These are phyloP conservation scores for Myriosclerotinia scirpicola DNA, from an alignment of 2,329 filamentous ascomycete species.

Conservation along the genomic window DNA sequence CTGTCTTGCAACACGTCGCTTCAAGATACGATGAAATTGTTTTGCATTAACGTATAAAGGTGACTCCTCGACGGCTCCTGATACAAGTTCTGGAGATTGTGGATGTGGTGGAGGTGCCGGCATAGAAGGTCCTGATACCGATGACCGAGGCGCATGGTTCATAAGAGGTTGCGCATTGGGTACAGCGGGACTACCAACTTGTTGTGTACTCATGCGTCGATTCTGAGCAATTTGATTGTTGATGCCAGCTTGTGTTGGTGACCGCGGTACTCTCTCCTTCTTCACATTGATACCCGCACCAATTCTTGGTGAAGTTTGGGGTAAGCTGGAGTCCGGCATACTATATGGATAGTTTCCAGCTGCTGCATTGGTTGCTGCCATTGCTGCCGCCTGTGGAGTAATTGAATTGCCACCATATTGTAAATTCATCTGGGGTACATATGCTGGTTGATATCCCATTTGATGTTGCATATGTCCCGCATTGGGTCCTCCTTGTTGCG, in stretches of 20 bases:
- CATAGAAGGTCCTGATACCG: conserved; percentile 60
- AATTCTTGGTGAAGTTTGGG: conserved; percentile 76
- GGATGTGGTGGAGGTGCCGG: conserved; percentile 63
- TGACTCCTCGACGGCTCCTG: conserved; percentile 77
- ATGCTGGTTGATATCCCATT: conserved; percentile 79
- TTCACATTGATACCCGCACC: conserved; percentile 59
- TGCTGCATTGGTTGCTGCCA: conserved; percentile 88
- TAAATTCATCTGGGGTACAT: conserved; percentile 73
- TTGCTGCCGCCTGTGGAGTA: conserved; percentile 73
- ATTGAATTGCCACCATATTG: conserved; percentile 81
- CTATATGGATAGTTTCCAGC: conserved; percentile 77
- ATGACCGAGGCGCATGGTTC: conserved; percentile 59
- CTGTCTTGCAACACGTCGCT: conserved; percentile 88
- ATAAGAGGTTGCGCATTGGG: conserved; percentile 74
- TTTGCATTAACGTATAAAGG: conserved; percentile 98
- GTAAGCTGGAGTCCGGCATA: conserved; percentile 66
- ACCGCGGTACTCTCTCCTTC: conserved; percentile 73
- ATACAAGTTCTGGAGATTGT: conserved; percentile 77
- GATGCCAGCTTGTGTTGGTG: conserved; percentile 66
- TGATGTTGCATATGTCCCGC: conserved; percentile 61
- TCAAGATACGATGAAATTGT: conserved; percentile 96
- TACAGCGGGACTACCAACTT: conserved; percentile 70
- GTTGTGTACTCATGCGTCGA: conserved; percentile 66
- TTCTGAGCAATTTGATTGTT: conserved; percentile 58
- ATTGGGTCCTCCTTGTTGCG: conserved; percentile 66